Evolutionary conservation across 2,329 filamentous ascomycete genomes (phyloP), one percentile per base, ranked within the genome.

Genomic region (Ophiostoma fasciatum): DNA sequence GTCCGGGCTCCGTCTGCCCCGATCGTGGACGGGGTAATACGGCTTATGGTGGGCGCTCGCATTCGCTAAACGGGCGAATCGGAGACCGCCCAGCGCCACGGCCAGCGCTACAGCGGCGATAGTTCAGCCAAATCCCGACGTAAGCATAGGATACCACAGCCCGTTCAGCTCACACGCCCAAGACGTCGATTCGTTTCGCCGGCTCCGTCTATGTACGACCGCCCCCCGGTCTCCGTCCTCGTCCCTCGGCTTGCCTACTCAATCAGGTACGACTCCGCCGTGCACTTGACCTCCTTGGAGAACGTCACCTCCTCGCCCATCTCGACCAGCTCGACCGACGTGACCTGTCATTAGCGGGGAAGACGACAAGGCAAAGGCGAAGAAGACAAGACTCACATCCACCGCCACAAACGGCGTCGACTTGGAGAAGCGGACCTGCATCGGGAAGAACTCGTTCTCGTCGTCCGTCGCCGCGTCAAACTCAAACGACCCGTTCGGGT

Each of bases 381-480:
- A n/a, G 9, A 14, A 22, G 13, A 7, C 22, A 18, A 11, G 43
- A 71, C 80, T 78, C 66, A 96, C 88, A 62, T 94, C 85, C 45
- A 98, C 82, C 50, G 94, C 84, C 34, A 96, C 71, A 56, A 83
- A 94, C 20, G 90, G 88, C 40, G 70, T 74, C 28, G 74, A 71
- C 69, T 93, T 94, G 44, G 74, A 78, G 60, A 98, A 98, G 37
- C 77, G 72, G 42, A 96, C 77, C 36, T 73, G 79, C 87, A 98
- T 96, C 1, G 90, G 90, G 75, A 98, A 98, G 64, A 96, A 96
- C 49, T 94, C 87, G 38, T 83, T 78, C 54, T 96, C 90, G 46
- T 87, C 82, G 37, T 76, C 73, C 10, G 82, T 82, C 55, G 82
- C 76, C 1, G 85, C 84, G 59, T 96, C 90, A 47, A 98, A 96